Evolutionary conservation across 139 green algal genomes (phyloP), one percentile per base, ranked within the genome.

Genomic region (Chlamydomonas applanata): DNA sequence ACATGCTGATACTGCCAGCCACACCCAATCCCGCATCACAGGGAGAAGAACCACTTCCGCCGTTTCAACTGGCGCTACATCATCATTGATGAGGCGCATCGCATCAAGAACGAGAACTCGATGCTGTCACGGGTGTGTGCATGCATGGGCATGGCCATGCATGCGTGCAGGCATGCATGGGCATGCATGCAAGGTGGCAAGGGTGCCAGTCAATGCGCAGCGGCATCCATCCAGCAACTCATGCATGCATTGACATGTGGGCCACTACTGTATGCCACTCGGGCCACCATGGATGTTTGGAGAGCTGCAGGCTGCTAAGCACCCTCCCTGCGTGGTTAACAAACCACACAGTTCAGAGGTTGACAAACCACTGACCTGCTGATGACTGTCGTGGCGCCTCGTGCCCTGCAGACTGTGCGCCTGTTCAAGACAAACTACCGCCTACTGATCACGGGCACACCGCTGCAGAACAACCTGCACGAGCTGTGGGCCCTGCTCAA

Each of bases 21-120:
- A 49, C 7, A 7, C 7, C 11, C 40, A 49, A 49, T 11, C n/a
- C 20, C 54, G 54, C 9, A 11, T 62, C 63, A 2, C 45, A 73
- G 67, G 85, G 96, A 99, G 87, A 98, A 97, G 85, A 93, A 90
- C 74, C 82, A 93, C 77, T 95, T 98, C 83, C 93, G 92, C 75
- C 90, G 90, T 68, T 97, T 97, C 85, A 89, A 96, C 87, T 99
- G 93, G 94, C 86, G 94, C 61, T 99, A 99, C 87, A 94, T 99
- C 84, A 97, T 99, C 88, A 99, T 99, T 65, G 96, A 99, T 75
- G 96, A 99, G 81, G 96, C 96, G 52, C 96, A 99, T 78, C 89
- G 96, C 73, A 98, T 99, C 85, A 99, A 99, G 88, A 99, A 99
- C 79, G 95, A 98, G 74, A 99, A 99, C 83, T 95, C 86, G 30